A percentile compares a stretch with the other conserved stretches of the same genome.
Conservation (phyloP, 495 filamentous ascomycete genomes). For the Melanomma pulvis-pyrius region DNA sequence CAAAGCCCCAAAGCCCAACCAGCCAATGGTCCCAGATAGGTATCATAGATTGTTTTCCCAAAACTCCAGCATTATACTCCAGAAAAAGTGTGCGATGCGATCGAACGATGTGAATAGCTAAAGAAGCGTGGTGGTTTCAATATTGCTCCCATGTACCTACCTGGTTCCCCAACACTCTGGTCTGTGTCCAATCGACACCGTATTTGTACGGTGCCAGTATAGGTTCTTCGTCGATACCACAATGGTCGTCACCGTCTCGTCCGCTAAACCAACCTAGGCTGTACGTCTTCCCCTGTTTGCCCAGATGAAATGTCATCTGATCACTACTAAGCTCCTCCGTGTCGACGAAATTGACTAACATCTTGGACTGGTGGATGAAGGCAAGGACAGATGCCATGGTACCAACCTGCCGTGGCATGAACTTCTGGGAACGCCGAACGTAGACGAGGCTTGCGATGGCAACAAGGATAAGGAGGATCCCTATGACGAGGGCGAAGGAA, state of each 20-base stretch:
- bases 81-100: background rate
- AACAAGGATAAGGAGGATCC: conserved; percentile 62
- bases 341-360: conserved; percentile 70
- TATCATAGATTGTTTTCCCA: background rate
- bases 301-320: conserved; percentile 59
- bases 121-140: background rate
- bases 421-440: conserved; percentile 58
- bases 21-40: background rate
- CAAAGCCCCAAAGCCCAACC: background rate
- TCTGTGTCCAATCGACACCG: conserved; percentile 49
- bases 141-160: conserved; percentile 41
- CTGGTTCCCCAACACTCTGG: conserved; percentile 30
- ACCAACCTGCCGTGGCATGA: conserved; percentile 71
- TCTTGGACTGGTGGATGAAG: conserved; percentile 73
- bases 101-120: background rate
- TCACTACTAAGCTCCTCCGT: conserved; percentile 62
- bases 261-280: conserved; percentile 74
- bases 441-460: conserved; percentile 58
- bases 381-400: conserved; percentile 73
- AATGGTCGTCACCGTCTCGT: conserved; percentile 65
- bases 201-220: conserved; percentile 61
- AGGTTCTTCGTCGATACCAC: conserved; percentile 73
- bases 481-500: conserved; percentile 58
- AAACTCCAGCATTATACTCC: background rate
- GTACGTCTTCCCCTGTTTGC: conserved; percentile 61